Percentiles rank a stretch among this genome's conserved stretches.
Evolutionary conservation across 768 basidiomycete species (phyloP).

Genomic region (Kwoniella dejecticola): DNA sequence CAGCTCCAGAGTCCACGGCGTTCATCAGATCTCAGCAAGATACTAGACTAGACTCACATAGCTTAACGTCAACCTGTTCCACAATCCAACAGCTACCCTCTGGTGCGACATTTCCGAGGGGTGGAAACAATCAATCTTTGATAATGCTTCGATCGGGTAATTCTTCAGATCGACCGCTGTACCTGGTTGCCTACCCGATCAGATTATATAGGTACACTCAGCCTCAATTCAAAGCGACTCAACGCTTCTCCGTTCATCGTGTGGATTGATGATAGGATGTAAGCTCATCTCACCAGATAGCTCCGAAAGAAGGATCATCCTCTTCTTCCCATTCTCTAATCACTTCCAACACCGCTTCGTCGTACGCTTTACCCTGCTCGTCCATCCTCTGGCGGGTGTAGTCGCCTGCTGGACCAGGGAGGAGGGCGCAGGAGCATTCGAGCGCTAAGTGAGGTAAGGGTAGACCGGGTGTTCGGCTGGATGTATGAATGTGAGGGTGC

Average conservation of each 20-base stretch:
- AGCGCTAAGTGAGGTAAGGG: constrained; percentile 45
- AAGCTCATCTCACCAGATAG: constrained; percentile 32
- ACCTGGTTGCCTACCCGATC: constrained; percentile 48
- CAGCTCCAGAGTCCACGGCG: neutral
- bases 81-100: constrained; percentile 50
- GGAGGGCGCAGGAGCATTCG: constrained; percentile 49
- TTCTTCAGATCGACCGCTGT: constrained; percentile 37
- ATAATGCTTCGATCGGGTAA: constrained; percentile 46
- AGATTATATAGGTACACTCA: neutral
- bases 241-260: neutral
- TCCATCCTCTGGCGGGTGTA: constrained; percentile 49
- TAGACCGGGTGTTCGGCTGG: constrained; percentile 28
- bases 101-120: constrained; percentile 44
- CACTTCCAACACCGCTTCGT: constrained; percentile 38
- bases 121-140: constrained; percentile 50
- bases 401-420: constrained; percentile 49
- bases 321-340: constrained; percentile 39
- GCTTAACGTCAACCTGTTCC: constrained; percentile 44
- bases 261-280: neutral
- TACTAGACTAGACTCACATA: constrained; percentile 13
- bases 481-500: neutral
- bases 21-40: neutral
- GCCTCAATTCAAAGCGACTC: neutral
- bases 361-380: constrained; percentile 43
- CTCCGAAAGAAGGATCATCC: constrained; percentile 29